Evolutionary conservation across 345 rosid genomes (phyloP), one percentile per base, ranked within the genome.

Genomic region (Lepidium africanum): DNA sequence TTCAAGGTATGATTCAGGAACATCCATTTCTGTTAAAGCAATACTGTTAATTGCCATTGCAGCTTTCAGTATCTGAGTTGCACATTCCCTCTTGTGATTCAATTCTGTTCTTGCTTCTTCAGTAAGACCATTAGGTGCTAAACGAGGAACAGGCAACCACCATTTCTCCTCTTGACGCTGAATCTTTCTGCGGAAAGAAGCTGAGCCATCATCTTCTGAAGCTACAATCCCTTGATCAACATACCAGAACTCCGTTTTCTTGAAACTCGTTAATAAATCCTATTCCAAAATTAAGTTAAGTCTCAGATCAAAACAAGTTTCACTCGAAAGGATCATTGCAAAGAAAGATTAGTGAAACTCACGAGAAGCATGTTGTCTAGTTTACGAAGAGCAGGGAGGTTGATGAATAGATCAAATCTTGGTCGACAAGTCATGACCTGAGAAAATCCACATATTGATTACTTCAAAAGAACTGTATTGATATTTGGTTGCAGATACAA

Each of bases 101-200:
- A 95, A 51, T 38, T 91, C 87, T 78, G 81, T 95, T 79, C 92
- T 86, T 27, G 96, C 86, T 65, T 75, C 73, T 70, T 91, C 91
- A n/a, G 78, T 71, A 5, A 95, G 90, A 57, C 99, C 99, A 27
- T 81, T 80, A 2, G 90, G 60, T 69, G 93, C 92, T 39, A 95
- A 86, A 21, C 94, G 96, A 23, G 99, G 99, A 21, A 91, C 96
- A 6, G 99, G 99, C 5, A 95, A 78, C 99, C 99, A 95, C 99
- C 99, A 95, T 76, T 95, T 95, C 75, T 95, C 99, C 53, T 91
- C 96, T 69, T 91, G 97, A 10, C 96, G 87, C 63, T 85, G 97
- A 70, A 91, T 54, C 43, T 82, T 76, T 74, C 77, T 83, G 11
- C 93, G 85, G 63, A 89, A 91, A 65, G 97, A 89, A 69, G 96